These are phyloP conservation scores for bread wheat (Triticum aestivum) DNA, from an alignment of 176 grass and related monocot genomes.

Conservation along the genomic window DNA sequence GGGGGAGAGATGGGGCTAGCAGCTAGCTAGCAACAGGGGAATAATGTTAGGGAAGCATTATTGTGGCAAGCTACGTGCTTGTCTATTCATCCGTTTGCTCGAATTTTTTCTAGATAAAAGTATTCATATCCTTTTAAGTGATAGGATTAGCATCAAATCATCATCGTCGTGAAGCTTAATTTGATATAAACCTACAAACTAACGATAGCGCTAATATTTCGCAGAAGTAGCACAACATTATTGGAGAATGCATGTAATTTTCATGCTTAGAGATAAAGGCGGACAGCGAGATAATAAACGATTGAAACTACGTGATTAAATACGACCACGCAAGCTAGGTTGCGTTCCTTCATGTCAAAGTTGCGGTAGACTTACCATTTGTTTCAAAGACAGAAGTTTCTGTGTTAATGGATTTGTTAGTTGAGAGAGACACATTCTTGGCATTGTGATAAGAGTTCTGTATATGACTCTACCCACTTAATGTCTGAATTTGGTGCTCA, in stretches of 20 bases:
- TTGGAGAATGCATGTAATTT: no score
- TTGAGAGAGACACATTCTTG: not conserved
- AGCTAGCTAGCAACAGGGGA: slow-evolving; percentile 17
- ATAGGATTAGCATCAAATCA: no score
- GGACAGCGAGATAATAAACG: no score
- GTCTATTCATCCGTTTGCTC: not conserved
- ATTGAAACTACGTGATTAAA: no score
- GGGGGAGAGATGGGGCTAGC: not conserved
- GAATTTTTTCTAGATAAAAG: not conserved
- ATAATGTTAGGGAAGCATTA: not conserved
- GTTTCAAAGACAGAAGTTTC: not conserved
- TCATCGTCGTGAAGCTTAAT: no score
- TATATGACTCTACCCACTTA: not conserved
- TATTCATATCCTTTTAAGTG: no score
- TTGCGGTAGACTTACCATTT: not conserved
- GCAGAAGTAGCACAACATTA: no score
- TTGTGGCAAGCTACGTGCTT: not conserved
- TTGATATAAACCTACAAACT: no score
- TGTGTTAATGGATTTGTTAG: not conserved
- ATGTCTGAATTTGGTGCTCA: no score
- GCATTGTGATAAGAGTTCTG: not conserved
- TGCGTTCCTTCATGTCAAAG: not conserved
- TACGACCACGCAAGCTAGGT: not conserved
- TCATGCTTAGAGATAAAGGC: no score
- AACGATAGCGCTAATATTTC: no score